Conservation (phyloP, 1,284 basidiomycete species). For the Moesziomyces antarcticus region DNA sequence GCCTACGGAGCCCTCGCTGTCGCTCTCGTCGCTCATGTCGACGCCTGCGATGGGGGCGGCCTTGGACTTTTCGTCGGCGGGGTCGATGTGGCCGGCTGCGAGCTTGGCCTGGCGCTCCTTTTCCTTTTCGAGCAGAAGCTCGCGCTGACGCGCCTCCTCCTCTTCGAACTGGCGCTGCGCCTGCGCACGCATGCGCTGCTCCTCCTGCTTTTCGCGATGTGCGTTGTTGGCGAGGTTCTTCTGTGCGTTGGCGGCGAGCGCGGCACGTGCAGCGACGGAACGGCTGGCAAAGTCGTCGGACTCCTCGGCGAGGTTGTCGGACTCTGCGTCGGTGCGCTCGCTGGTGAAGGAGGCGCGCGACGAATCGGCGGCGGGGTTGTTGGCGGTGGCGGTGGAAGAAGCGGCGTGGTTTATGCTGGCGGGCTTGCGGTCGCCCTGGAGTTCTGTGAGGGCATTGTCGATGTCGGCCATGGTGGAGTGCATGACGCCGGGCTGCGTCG, state of each 20-base stretch:
- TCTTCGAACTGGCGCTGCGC: slow-evolving; percentile 59
- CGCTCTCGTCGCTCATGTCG: slow-evolving; percentile 66
- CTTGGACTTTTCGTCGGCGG: slow-evolving; percentile 38
- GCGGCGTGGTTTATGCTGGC: slow-evolving; percentile 8
- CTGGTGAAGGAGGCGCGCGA: slow-evolving; percentile 47
- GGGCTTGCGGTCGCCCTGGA: slow-evolving; percentile 44
- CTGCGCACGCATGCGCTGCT: slow-evolving; percentile 46
- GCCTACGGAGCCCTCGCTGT: slow-evolving; percentile 55
- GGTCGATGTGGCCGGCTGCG: slow-evolving; percentile 46
- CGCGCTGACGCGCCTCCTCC: slow-evolving; percentile 57
- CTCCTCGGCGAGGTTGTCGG: slow-evolving; percentile 48
- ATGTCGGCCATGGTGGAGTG: slow-evolving; percentile 67
- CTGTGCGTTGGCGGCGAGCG: slow-evolving; percentile 64
- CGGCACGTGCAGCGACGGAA: slow-evolving; percentile 59
- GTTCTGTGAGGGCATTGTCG: slow-evolving; percentile 63
- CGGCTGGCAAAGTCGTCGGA: slow-evolving; percentile 49
- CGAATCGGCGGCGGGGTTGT: slow-evolving; percentile 21
- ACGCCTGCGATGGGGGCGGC: slow-evolving; percentile 59
- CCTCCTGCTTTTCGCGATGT: slow-evolving; percentile 49
- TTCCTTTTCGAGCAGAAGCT: slow-evolving; percentile 51
- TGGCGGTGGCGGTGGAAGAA: neutral
- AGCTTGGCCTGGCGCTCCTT: slow-evolving; percentile 49
- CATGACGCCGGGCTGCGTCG: slow-evolving; percentile 54
- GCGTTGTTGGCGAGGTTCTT: slow-evolving; percentile 51
- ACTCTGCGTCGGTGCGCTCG: slow-evolving; percentile 54